phyloP scores from a whole-genome alignment of 202 grass and related monocot species.

The Digitaria exilis region DNA sequence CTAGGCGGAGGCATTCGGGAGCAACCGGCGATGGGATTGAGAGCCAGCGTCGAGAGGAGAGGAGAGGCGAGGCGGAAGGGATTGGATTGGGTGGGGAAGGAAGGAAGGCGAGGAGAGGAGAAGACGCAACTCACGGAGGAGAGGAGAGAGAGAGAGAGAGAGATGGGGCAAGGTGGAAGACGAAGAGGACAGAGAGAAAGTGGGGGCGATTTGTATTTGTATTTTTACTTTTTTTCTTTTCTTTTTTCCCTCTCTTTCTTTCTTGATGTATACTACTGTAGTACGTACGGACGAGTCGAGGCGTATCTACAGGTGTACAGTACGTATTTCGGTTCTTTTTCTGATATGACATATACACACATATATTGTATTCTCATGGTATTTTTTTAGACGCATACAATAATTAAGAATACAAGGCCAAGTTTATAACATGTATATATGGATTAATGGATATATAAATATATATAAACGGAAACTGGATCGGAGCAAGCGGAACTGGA shows the following conservation, averaged over 20 bases:
- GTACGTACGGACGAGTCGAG: too few species aligned
- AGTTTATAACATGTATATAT: too few species aligned
- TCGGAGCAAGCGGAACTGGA: background rate
- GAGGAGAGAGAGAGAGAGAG: constrained; percentile 4
- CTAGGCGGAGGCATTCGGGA: constrained; percentile 24
- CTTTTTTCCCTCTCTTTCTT: background rate
- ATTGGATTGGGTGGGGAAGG: constrained; percentile 36
- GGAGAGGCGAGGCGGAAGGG: background rate
- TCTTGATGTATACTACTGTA: too few species aligned
- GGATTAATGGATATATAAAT: too few species aligned
- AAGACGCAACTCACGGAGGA: constrained; percentile 40
- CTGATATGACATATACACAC: too few species aligned
- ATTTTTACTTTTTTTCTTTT: background rate
- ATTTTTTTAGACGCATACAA: too few species aligned
- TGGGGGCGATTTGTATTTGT: too few species aligned
- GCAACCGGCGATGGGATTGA: background rate
- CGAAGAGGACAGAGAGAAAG: constrained; percentile 13
- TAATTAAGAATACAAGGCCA: too few species aligned
- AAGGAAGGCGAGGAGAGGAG: constrained; percentile 1
- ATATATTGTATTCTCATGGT: too few species aligned
- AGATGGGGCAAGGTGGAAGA: background rate
- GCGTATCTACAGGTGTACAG: too few species aligned
- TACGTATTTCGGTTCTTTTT: too few species aligned
- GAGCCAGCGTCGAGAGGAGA: background rate
- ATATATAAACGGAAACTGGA: background rate